Base-by-base conservation (phyloP, 2,329 filamentous ascomycete species). In the Didymella segeticola region DNA sequence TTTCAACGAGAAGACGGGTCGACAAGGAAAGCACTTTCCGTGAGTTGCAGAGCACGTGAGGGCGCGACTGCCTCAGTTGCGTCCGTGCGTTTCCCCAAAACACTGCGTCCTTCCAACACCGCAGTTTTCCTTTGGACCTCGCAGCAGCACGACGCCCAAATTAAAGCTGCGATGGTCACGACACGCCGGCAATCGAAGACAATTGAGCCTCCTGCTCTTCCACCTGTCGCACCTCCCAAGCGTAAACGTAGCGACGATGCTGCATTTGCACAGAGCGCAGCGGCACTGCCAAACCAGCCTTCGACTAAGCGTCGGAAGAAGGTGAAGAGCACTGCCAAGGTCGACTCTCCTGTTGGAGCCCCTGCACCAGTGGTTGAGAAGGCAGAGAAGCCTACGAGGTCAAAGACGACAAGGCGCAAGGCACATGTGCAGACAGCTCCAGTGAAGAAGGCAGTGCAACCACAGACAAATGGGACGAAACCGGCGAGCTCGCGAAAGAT, bases 1-100 rank as follows among this genome's bases (percentile, higher is more conserved):
- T 26, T 63, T 62, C 43, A 62, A 61, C 20, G 52, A 51, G n/a
- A 63, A 57, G 43, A 66, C 60, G n/a, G 64, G 64, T 17, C 53
- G 63, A 20, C 31, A 49, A 41, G 47, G 60, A 7, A 51, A 42
- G 37, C 30, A 30, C 11, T 26, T 23, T 11, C 37, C 49, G 25
- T 22, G 22, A 52, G 34, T 5, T 22, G 30, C 33, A 15, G 5
- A 17, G 37, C 49, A 56, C 54, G 54, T 52, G 49, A 34, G 33
- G 48, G 47, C 43, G 49, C 49, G 41, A 49, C 45, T 53, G 49
- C 45, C 51, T 48, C 15, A 29, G 41, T 53, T 47, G 25, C 15
- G 33, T 23, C 38, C 47, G 29, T 34, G 43, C 53, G 36, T 42
- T 20, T 19, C 39, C 23, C 37, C 30, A 17, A 33, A 38, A 25